Base-by-base conservation (phyloP, 257 asterid species). In the Galeopsis tetrahit region DNA sequence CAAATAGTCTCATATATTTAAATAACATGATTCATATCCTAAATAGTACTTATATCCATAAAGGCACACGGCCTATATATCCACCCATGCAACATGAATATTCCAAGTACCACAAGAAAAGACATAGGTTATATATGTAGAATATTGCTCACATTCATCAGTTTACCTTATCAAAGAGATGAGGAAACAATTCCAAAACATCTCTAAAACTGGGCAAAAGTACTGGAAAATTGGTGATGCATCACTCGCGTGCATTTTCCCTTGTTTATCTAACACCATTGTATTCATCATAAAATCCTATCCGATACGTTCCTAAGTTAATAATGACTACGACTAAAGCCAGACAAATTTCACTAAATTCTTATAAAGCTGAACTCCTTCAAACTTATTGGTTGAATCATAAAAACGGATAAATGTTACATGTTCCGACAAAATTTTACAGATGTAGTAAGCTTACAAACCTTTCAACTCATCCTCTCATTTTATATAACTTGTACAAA, bases 191-290 rank as follows among this genome's bases (percentile, higher is more conserved):
- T 34, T 46, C 56, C 14, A 42, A 14, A 75, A 64, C 14, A 33
- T 70, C 68, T 53, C 7, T 68, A 33, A 51, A 33, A 28, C 10
- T 21, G 38, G 63, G 71, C 68, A 32, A 40, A 57, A 57, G 57
- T 44, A 43, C 4, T 7, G 6, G 51, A 42, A 62, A 66, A 71
- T 46, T 44, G 56, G 70, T 6, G 17, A 14, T 4, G 49, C 17
- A 38, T 39, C 64, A 68, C 63, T 58, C 66, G 58, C 48, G 33
- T 33, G 78, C 60, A 79, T 70, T 62, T 63, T 15, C 40, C 34
- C 21, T 76, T 48, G 46, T 17, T 62, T 38, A 68, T 51, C 46
- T 52, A 43, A 58, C 33, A n/a, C 48, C n/a, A 56, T 34, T 8
- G 2, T 40, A 34, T 60, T 60, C 69, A 60, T 33, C 66, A 63